phyloP scores from a whole-genome alignment of 2,329 filamentous ascomycete species.

The Incumbomyces delicatus region DNA sequence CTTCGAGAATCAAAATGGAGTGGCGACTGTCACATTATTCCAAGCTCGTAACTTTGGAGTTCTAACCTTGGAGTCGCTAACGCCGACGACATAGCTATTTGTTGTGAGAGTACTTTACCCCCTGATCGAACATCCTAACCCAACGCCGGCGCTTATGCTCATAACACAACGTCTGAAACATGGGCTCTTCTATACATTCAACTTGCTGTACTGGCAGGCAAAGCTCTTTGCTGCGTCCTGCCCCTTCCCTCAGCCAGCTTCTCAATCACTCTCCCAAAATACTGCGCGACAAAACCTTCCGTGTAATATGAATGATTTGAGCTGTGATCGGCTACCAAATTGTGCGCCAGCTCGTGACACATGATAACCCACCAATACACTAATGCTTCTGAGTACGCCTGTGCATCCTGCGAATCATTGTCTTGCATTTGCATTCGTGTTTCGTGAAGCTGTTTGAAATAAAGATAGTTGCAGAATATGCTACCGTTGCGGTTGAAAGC shows the following conservation, averaged over 20 bases:
- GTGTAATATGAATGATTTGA: conserved; percentile 76
- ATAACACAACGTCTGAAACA: no score
- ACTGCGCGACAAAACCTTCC: conserved; percentile 22
- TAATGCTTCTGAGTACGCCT: conserved; percentile 54
- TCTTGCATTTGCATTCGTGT: conserved; percentile 30
- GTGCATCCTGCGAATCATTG: conserved; percentile 12
- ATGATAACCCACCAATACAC: conserved; percentile 94
- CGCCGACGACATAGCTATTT: no score
- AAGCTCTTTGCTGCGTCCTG: neutral
- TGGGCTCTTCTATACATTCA: no score
- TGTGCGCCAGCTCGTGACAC: conserved; percentile 92
- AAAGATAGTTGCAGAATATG: conserved; percentile 88
- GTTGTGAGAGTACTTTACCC: no score
- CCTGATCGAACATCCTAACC: no score
- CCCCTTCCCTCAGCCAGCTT: conserved; percentile 8
- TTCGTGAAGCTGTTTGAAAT: conserved; percentile 71
- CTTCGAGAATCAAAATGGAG: neutral
- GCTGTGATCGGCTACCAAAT: conserved; percentile 70
- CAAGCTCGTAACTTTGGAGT: no score
- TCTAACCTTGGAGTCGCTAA: no score
- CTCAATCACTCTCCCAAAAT: conserved; percentile 17
- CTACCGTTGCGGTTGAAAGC: conserved; percentile 84
- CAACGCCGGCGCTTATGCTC: no score
- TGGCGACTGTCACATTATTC: no score
- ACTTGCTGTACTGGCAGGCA: no score